Percentiles rank a stretch among this genome's conserved stretches.
These are phyloP conservation scores for Pseudozyma thailandica DNA, from an alignment of 1,284 basidiomycete species.

Conservation along the genomic window DNA sequence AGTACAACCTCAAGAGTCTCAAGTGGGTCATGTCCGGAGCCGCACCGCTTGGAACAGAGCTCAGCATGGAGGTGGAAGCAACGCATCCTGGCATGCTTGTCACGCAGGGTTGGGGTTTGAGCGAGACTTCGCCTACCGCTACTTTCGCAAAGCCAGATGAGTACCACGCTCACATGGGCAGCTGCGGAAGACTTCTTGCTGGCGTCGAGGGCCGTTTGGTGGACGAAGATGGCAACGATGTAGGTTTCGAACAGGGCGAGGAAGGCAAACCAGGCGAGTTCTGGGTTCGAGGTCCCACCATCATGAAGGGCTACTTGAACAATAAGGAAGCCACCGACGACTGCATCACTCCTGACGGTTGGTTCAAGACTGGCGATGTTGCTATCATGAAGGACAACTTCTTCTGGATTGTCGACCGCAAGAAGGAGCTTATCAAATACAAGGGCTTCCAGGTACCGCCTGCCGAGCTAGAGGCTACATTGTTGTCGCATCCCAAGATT, in stretches of 20 bases:
- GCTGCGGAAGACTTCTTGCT: constrained; percentile 77
- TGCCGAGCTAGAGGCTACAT: constrained; percentile 52
- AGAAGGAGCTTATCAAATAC: constrained; percentile 61
- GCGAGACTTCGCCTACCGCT: constrained; percentile 77
- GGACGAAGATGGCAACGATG: constrained; percentile 69
- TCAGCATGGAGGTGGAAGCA: constrained; percentile 74
- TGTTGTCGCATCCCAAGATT: constrained; percentile 49
- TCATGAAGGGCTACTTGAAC: constrained; percentile 59
- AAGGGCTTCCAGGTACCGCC: constrained; percentile 62
- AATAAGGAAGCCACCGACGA: constrained; percentile 46
- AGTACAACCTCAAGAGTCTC: constrained; percentile 78
- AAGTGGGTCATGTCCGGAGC: constrained; percentile 79
- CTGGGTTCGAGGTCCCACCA: constrained; percentile 37
- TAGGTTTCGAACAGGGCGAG: constrained; percentile 70
- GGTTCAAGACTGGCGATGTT: constrained; percentile 58
- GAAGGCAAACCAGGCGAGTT: constrained; percentile 68
- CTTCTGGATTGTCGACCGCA: constrained; percentile 60
- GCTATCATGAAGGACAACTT: constrained; percentile 52
- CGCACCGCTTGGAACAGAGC: constrained; percentile 78
- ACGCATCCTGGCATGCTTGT: constrained; percentile 69
- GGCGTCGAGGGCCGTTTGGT: constrained; percentile 83
- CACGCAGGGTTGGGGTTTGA: constrained; percentile 76
- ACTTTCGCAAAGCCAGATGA: constrained; percentile 61
- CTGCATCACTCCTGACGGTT: constrained; percentile 56
- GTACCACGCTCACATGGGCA: constrained; percentile 55